Base-by-base conservation (phyloP, 345 rosid genomes). In the Gossypium thurberi region DNA sequence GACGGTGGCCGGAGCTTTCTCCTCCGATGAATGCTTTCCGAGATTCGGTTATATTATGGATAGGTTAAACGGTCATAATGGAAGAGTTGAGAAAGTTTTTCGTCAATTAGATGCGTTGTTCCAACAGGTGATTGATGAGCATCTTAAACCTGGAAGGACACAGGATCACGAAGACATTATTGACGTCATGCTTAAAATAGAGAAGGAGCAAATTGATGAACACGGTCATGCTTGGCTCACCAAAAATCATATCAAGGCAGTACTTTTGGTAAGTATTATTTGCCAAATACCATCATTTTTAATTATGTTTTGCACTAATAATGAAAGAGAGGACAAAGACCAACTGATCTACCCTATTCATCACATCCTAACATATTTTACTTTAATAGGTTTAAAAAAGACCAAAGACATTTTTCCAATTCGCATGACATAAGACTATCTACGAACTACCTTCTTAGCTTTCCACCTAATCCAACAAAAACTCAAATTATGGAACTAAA, bases 211-310 rank as follows among this genome's bases (percentile, higher is more conserved):
- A 75, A 71, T 23, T 23, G 72, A 75, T 60, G 53, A 55, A 55
- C 60, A 61, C 20, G 75, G 71, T 0, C 71, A 48, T 57, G 51
- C 73, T 66, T 64, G 47, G 65, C 76, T 83, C 71, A 78, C 82
- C 1, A 77, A 80, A n/a, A 78, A 82, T 25, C 82, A 85, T 74
- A 74, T 87, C 42, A 83, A 82, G 81, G 90, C 84, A 66, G 28
- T 84, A n/a, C 83, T 87, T 61, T 42, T 83, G 84, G 86, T 85
- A 82, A 78, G 77, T 21, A 21, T 61, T 11, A 51, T 17, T 51
- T 51, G 2, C 33, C 33, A 18, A 65, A 65, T 42, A 20, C 6
- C 69, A 20, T 1, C 15, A 11, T 47, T 66, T 23, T 46, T 1
- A 21, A 7, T 13, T 12, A 20, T 20, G 50, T 47, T 20, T 33